phyloP scores from a whole-genome alignment of 495 filamentous ascomycete species.

The Filosporella fistucella region DNA sequence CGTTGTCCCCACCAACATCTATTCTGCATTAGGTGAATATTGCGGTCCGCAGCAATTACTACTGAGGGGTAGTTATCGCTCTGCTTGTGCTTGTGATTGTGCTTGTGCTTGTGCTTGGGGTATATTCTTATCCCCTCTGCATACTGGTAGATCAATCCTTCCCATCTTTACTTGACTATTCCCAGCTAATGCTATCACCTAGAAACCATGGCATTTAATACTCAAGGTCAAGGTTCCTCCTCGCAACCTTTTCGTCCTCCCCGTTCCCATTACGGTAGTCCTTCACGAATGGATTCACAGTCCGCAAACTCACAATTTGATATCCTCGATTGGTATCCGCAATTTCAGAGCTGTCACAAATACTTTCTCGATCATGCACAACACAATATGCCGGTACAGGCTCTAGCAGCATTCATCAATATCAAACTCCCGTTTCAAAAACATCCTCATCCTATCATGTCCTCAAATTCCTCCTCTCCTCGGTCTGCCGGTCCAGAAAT shows the following conservation, averaged over 20 bases:
- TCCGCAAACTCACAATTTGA: conserved; percentile 49
- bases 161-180: neutral
- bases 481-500: conserved; percentile 22
- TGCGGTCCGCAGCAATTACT: too few relatives aligned
- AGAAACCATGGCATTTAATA: conserved; percentile 16
- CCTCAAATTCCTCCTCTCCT: conserved; percentile 12
- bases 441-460: conserved; percentile 28
- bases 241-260: conserved; percentile 5
- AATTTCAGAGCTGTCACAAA: conserved; percentile 84
- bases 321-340: conserved; percentile 90
- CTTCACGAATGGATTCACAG: conserved; percentile 1
- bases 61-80: neutral
- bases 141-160: neutral
- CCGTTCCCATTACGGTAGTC: conserved; percentile 6
- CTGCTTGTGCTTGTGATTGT: neutral
- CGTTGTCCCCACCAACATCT: neutral
- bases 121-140: neutral
- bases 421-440: conserved; percentile 70
- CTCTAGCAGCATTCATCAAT: conserved; percentile 88
- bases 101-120: neutral
- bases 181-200: neutral
- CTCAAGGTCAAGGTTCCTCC: conserved; percentile 9
- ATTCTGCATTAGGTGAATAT: neutral
- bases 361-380: conserved; percentile 95
- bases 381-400: conserved; percentile 76